phyloP scores from a whole-genome alignment of 2,329 filamentous ascomycete genomes.

The Verticillium nonalfalfae region DNA sequence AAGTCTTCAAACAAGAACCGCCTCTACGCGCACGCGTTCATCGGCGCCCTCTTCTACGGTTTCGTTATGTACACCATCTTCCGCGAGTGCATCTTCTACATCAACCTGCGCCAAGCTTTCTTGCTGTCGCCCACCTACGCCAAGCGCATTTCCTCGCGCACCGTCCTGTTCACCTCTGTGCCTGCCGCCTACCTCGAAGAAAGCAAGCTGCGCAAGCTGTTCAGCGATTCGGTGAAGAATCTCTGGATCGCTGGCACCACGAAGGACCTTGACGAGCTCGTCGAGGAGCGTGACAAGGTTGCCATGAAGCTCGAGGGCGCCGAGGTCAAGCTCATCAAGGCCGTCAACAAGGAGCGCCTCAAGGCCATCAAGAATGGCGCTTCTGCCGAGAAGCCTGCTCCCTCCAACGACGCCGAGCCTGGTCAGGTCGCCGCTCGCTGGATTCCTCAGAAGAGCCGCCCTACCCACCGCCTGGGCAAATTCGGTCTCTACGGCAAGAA shows the following conservation, averaged over 20 bases:
- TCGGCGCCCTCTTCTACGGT: slow-evolving; percentile 76
- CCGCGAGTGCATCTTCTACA: slow-evolving; percentile 83
- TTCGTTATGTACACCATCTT: slow-evolving; percentile 88
- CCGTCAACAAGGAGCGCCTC: slow-evolving; percentile 64
- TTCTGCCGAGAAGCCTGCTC: slow-evolving; percentile 36
- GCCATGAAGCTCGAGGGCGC: slow-evolving; percentile 80
- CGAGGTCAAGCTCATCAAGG: slow-evolving; percentile 78
- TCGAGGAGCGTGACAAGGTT: slow-evolving; percentile 73
- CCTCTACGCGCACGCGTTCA: slow-evolving; percentile 75
- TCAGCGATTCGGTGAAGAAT: slow-evolving; percentile 73
- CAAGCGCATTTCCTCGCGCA: slow-evolving; percentile 81
- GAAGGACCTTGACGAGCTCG: slow-evolving; percentile 70
- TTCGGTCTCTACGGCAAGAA: slow-evolving; percentile 63
- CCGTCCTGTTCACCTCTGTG: slow-evolving; percentile 83
- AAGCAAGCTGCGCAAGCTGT: slow-evolving; percentile 69
- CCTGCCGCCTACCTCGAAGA: slow-evolving; percentile 73
- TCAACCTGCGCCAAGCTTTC: slow-evolving; percentile 90
- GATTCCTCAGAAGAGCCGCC: slow-evolving; percentile 66
- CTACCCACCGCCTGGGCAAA: slow-evolving; percentile 62
- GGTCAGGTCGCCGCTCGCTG: slow-evolving; percentile 63
- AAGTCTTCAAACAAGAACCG: slow-evolving; percentile 48
- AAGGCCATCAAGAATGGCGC: slow-evolving; percentile 62
- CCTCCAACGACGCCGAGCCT: slow-evolving; percentile 57
- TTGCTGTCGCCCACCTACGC: slow-evolving; percentile 79
- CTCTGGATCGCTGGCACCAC: slow-evolving; percentile 80